Percentiles rank a stretch among this genome's conserved stretches.
Conservation (phyloP, 1,284 basidiomycete species). For the Fomitopsis pinicola region DNA sequence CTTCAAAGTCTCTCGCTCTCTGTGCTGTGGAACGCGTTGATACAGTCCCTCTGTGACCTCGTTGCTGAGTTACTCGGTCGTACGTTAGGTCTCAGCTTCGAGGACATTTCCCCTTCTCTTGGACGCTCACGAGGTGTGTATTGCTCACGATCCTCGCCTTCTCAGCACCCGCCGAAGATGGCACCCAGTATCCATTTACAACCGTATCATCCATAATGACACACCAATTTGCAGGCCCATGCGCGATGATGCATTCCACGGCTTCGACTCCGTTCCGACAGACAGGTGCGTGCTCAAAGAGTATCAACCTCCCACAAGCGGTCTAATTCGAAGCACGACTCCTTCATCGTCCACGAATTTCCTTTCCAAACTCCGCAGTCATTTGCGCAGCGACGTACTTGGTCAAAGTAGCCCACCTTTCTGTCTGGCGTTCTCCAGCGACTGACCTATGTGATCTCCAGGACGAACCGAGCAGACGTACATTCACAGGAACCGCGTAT, state of each 20-base stretch:
- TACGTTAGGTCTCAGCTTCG: background rate
- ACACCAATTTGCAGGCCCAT: background rate
- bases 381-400: constrained; percentile 38
- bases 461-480: constrained; percentile 44
- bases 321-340: constrained; percentile 40
- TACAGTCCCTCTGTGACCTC: constrained; percentile 48
- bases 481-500: constrained; percentile 49
- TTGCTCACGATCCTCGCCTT: background rate
- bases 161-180: background rate
- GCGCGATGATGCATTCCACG: constrained; percentile 32
- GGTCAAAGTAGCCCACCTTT: constrained; percentile 29
- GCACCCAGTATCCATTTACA: background rate
- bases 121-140: background rate
- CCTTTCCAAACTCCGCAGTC: constrained; percentile 39
- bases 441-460: constrained; percentile 11
- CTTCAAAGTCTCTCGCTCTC: constrained; percentile 69
- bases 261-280: constrained; percentile 44
- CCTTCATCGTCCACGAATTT: constrained; percentile 37
- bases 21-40: constrained; percentile 45
- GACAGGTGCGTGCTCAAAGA: constrained; percentile 44
- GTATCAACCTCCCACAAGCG: constrained; percentile 40
- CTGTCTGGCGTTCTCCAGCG: too few species aligned
- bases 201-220: too few species aligned
- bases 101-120: background rate
- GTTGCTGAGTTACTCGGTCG: constrained; percentile 54